A percentile compares a stretch with the other conserved stretches of the same genome.
These are phyloP conservation scores for Thelephora terrestris DNA, from an alignment of 1,284 basidiomycete species.

Conservation along the genomic window DNA sequence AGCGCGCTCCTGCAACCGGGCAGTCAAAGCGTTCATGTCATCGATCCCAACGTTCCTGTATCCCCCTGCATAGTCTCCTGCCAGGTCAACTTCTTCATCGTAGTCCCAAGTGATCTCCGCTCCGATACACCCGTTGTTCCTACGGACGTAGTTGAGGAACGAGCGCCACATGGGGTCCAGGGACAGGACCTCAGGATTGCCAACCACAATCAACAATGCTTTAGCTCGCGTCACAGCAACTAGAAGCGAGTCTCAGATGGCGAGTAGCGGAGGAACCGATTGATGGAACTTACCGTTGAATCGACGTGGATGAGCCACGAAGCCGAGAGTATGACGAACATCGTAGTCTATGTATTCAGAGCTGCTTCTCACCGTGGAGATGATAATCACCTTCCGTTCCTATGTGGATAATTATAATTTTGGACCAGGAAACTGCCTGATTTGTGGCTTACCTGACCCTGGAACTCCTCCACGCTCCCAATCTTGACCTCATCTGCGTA, in stretches of 20 bases:
- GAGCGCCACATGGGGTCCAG: slow-evolving; percentile 47
- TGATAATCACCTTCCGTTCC: slow-evolving; percentile 57
- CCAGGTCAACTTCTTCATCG: slow-evolving; percentile 26
- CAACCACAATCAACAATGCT: slow-evolving; percentile 44
- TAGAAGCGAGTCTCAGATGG: slow-evolving; percentile 13
- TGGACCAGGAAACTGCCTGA: not conserved
- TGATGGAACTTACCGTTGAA: slow-evolving; percentile 43
- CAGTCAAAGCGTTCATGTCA: not conserved
- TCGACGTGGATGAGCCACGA: slow-evolving; percentile 50
- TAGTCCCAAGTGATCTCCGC: slow-evolving; percentile 36
- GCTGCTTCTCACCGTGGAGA: slow-evolving; percentile 57
- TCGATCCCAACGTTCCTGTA: not conserved
- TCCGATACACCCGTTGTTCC: slow-evolving; percentile 41
- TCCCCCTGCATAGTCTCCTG: slow-evolving; percentile 8
- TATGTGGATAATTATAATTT: slow-evolving; percentile 14
- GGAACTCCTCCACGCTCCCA: slow-evolving; percentile 59
- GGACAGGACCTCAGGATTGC: slow-evolving; percentile 42
- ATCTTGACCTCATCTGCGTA: slow-evolving; percentile 37
- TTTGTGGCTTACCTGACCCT: slow-evolving; percentile 40
- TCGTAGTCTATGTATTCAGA: slow-evolving; percentile 45
- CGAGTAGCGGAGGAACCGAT: not conserved
- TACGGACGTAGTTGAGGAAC: slow-evolving; percentile 41
- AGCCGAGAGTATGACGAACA: slow-evolving; percentile 47
- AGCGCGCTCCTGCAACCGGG: slow-evolving; percentile 5
- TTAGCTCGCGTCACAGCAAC: slow-evolving; percentile 49